phyloP scores from a whole-genome alignment of 306 rosid genomes.

The Sicyos edulis region DNA sequence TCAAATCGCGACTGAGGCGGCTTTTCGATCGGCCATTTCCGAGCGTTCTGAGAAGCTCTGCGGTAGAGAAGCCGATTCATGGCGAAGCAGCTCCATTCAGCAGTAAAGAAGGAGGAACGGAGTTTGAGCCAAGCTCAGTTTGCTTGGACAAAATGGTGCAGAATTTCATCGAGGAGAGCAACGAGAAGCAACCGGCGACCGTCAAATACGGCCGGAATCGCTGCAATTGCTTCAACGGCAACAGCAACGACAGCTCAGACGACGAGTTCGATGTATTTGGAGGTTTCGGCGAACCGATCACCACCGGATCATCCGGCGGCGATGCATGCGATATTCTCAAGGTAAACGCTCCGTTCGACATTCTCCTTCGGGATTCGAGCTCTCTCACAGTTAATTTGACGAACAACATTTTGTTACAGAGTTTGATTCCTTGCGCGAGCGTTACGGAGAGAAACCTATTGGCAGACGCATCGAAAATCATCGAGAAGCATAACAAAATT shows the following conservation, averaged over 20 bases:
- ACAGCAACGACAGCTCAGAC: constrained; percentile 77
- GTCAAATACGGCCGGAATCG: constrained; percentile 64
- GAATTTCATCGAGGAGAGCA: constrained; percentile 72
- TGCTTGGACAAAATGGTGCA: constrained; percentile 89
- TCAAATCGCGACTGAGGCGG: constrained; percentile 71
- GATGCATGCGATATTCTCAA: constrained; percentile 62
- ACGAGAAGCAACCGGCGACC: constrained; percentile 51
- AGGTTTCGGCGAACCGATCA: constrained; percentile 44
- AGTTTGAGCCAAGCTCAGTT: constrained; percentile 79
- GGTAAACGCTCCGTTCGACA: constrained; percentile 34
- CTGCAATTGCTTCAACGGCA: constrained; percentile 90
- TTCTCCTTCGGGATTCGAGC: neutral
- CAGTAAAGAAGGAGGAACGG: constrained; percentile 38
- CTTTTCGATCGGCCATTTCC: constrained; percentile 86
- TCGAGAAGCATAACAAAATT: constrained; percentile 60
- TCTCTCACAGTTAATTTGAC: neutral
- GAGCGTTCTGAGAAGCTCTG: constrained; percentile 47
- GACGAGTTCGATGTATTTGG: constrained; percentile 72
- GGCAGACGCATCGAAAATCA: constrained; percentile 79
- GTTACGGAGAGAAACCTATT: constrained; percentile 77
- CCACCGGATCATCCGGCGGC: constrained; percentile 53
- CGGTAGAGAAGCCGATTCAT: constrained; percentile 42
- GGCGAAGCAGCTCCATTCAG: constrained; percentile 32
- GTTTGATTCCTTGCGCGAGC: constrained; percentile 64
- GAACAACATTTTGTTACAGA: constrained; percentile 31